Evolutionary conservation across 345 rosid species (phyloP).

Genomic region (Raphanus raphanistrum): DNA sequence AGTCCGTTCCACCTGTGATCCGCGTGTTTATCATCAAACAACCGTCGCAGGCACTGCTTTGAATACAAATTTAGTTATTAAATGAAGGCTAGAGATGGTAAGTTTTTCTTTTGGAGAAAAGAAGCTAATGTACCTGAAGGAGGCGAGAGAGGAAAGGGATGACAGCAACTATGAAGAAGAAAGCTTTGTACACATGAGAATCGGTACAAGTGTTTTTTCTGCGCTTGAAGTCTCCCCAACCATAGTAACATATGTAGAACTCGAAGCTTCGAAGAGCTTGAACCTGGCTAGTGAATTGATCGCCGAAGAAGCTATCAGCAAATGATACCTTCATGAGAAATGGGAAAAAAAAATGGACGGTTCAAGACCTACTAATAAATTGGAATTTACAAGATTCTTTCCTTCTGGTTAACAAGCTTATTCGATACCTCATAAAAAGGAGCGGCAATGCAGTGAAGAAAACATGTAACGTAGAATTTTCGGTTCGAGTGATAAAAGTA

Average conservation of each 20-base stretch:
- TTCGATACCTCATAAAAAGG: conserved; percentile 36
- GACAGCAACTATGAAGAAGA: conserved; percentile 54
- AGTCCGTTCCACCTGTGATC: conserved; percentile 58
- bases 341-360: background rate
- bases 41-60: conserved; percentile 57
- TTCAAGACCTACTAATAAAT: conserved; percentile 2
- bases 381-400: background rate
- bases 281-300: conserved; percentile 67
- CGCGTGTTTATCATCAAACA: conserved; percentile 50
- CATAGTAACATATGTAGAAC: conserved; percentile 9
- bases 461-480: conserved; percentile 29
- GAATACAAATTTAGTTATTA: conserved; percentile 1
- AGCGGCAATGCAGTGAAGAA: conserved; percentile 34
- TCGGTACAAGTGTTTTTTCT: conserved; percentile 43
- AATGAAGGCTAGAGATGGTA: background rate
- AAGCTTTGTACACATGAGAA: conserved; percentile 35
- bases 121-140: conserved; percentile 47
- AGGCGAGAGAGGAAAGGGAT: conserved; percentile 57
- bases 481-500: conserved; percentile 32
- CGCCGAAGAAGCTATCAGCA: conserved; percentile 71
- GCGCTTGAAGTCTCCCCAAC: conserved; percentile 53
- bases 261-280: background rate
- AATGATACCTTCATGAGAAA: conserved; percentile 53
- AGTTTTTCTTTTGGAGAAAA: background rate
- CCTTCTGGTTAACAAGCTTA: background rate